phyloP scores from a whole-genome alignment of 2,329 filamentous ascomycete genomes.

The Lachnellula suecica region DNA sequence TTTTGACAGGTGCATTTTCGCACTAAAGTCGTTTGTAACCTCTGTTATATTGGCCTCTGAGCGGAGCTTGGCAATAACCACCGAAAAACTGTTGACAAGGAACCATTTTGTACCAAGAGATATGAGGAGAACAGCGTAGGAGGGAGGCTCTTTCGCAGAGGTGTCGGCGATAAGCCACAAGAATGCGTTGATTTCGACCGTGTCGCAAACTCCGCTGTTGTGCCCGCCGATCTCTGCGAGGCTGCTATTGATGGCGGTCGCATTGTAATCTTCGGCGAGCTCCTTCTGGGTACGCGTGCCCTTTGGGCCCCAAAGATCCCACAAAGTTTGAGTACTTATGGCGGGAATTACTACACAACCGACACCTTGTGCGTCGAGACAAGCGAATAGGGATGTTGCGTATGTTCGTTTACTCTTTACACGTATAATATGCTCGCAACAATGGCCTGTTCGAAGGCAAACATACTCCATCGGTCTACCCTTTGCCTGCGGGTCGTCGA shows the following conservation, averaged over 20 bases:
- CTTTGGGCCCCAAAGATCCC: too few species aligned
- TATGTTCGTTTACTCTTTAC: conserved; percentile 16
- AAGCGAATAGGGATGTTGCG: conserved; percentile 19
- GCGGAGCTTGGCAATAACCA: not conserved
- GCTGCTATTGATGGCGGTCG: conserved; percentile 27
- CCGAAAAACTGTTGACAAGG: not conserved
- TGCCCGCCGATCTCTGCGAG: conserved; percentile 24
- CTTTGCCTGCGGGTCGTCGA: not conserved
- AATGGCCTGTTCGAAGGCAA: conserved; percentile 28
- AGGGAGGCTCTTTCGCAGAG: too few species aligned
- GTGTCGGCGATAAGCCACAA: too few species aligned
- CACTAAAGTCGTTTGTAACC: not conserved
- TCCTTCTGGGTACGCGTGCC: too few species aligned
- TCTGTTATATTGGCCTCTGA: not conserved
- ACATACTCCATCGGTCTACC: conserved; percentile 19
- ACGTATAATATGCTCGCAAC: conserved; percentile 28
- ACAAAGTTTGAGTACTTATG: too few species aligned
- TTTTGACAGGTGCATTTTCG: not conserved
- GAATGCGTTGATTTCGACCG: conserved; percentile 1
- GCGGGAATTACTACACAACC: too few species aligned
- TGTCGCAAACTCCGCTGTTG: conserved; percentile 23
- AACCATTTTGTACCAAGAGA: not conserved
- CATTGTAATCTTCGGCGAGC: too few species aligned
- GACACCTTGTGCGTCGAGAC: conserved; percentile 31
- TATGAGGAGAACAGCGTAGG: not conserved